A percentile compares a stretch with the other conserved stretches of the same genome.
These are phyloP conservation scores for Phialophora macrospora DNA, from an alignment of 2,329 filamentous ascomycete species.

Conservation along the genomic window DNA sequence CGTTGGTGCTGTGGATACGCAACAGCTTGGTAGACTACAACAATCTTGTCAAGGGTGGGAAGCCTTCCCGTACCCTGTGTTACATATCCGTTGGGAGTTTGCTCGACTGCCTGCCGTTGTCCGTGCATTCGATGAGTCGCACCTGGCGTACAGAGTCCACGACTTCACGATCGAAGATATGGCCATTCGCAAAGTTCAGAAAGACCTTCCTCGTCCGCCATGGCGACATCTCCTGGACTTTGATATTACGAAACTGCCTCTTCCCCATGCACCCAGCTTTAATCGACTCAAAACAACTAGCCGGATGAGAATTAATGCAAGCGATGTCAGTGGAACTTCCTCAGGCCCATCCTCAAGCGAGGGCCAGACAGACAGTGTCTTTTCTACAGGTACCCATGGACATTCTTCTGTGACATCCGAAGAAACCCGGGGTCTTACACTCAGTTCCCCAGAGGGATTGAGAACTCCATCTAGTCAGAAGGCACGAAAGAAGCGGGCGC, in stretches of 20 bases:
- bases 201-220: constrained; percentile 53
- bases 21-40: constrained; percentile 36
- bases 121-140: constrained; percentile 38
- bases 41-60: constrained; percentile 36
- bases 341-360: constrained; percentile 42
- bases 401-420: constrained; percentile 43
- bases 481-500: constrained; percentile 33
- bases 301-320: constrained; percentile 17
- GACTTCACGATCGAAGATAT: constrained; percentile 61
- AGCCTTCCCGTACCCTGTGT: constrained; percentile 57
- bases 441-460: background rate
- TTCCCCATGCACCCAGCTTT: constrained; percentile 18
- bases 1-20: constrained; percentile 40
- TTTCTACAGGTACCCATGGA: constrained; percentile 36
- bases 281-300: constrained; percentile 13
- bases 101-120: constrained; percentile 20
- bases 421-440: constrained; percentile 19
- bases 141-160: constrained; percentile 52
- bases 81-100: constrained; percentile 58
- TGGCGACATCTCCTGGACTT: constrained; percentile 55
- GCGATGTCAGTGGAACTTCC: constrained; percentile 30
- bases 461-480: constrained; percentile 2
- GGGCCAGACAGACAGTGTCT: constrained; percentile 38
- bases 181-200: constrained; percentile 56
- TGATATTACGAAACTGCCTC: constrained; percentile 60